Evolutionary conservation across 1,139 yeast species (phyloP), one percentile per base, ranked within the genome.

Genomic region (Hansenula lynferdii): DNA sequence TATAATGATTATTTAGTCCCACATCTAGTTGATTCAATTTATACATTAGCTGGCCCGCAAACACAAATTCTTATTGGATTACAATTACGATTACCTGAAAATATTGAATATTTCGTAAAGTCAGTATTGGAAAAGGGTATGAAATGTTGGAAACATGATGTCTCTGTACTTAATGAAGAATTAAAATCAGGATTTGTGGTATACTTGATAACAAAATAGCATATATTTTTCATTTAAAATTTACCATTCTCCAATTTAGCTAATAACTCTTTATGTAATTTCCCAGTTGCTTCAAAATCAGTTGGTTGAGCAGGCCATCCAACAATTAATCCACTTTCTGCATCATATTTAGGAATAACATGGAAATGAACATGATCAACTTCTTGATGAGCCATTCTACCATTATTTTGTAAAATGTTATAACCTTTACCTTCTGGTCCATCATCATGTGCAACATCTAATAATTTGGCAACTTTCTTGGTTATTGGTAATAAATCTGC

Each of bases 321-420:
- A 27, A 90, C 89, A 27, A 70, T 72, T 47, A 90, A 72, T 0
- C 97, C 97, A 15, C 89, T 68, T 28, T 71, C 71, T 3, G 61
- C 67, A 51, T 80, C 80, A 42, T 72, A 72, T 72, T 90, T 90
- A 31, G 98, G 98, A 56, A 92, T 92, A 62, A 92, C 76, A 60
- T 92, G 98, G 73, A 92, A 85, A 62, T 90, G 98, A 42, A 90
- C 97, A 61, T 92, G 98, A 54, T 85, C 95, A 44, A 92, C 97
- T 42, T 72, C 79, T 64, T 92, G 97, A 60, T 90, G 97, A 18
- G 97, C 97, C 56, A 89, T 80, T 53, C 85, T 65, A 28, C 97
- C 97, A 53, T 92, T 90, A 70, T 92, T 92, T 63, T 90, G 97
- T 49, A 90, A 70, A 22, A 90, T 62, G 59, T 90, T 90, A 73